Evolutionary conservation across 371 early-diverging fungal genomes (phyloP).

Genomic region (Massospora cicadina): DNA sequence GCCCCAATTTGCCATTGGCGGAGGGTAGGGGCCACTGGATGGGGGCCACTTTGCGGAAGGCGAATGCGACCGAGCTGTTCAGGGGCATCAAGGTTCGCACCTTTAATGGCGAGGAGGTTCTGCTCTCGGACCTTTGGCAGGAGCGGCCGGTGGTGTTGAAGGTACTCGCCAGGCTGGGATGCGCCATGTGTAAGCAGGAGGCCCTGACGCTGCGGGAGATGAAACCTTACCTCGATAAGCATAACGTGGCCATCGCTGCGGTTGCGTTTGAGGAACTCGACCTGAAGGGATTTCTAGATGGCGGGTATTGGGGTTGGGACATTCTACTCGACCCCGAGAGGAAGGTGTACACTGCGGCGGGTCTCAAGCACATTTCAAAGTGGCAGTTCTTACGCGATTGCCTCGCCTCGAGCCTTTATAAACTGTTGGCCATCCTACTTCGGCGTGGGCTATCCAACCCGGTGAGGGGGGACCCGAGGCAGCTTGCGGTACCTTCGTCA

Average conservation of each 20-base stretch:
- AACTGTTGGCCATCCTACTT: not conserved
- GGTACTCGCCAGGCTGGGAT: constrained; percentile 4
- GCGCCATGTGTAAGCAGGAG: constrained; percentile 6
- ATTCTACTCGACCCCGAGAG: constrained; percentile 2
- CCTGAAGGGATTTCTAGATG: not conserved
- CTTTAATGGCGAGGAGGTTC: not conserved
- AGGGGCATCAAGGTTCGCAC: constrained; percentile 1
- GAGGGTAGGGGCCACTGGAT: too few species aligned
- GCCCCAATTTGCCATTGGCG: too few species aligned
- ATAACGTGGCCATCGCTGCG: constrained; percentile 1
- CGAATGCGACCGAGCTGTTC: not conserved
- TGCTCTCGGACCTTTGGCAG: constrained; percentile 2
- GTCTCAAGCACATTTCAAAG: not conserved
- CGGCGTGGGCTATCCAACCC: not conserved
- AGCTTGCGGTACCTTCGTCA: not conserved
- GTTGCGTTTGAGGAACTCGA: constrained; percentile 8
- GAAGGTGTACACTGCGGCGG: constrained; percentile 6
- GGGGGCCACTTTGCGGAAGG: too few species aligned
- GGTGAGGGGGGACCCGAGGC: not conserved
- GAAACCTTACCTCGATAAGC: not conserved
- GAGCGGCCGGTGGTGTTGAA: constrained; percentile 4
- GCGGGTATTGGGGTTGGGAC: constrained; percentile 10
- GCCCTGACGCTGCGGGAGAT: not conserved
- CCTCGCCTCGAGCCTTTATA: not conserved
- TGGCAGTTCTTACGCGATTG: not conserved